Conservation (phyloP, 495 filamentous ascomycete genomes). For the Tuber brumale region DNA sequence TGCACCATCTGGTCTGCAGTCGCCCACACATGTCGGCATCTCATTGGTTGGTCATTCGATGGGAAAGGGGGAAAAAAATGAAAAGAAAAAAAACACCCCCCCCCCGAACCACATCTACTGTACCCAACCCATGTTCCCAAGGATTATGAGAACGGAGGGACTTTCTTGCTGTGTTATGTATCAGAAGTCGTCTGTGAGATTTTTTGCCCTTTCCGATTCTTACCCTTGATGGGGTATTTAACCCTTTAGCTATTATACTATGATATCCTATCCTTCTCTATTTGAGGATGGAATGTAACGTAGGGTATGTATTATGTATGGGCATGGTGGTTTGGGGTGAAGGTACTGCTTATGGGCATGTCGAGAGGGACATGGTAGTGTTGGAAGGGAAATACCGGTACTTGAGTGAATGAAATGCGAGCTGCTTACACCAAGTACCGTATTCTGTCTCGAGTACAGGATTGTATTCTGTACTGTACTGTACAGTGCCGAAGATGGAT, state of each 20-base stretch:
- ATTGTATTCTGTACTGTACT: too few relatives aligned
- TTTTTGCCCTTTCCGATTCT: background rate
- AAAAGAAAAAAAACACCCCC: background rate
- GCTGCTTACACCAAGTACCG: background rate
- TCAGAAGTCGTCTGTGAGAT: background rate
- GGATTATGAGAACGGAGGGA: background rate
- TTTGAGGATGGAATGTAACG: background rate
- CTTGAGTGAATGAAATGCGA: background rate
- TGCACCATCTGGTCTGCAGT: conserved; percentile 33
- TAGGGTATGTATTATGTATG: background rate
- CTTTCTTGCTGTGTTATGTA: background rate
- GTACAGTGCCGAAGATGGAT: background rate
- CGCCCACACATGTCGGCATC: conserved; percentile 36
- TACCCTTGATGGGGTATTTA: background rate
- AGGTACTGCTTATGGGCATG: background rate
- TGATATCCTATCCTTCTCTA: background rate
- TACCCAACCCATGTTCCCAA: background rate
- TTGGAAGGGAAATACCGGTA: background rate
- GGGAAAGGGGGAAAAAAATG: too few relatives aligned
- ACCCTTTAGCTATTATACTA: background rate
- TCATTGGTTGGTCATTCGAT: conserved; percentile 20
- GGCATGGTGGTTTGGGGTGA: background rate
- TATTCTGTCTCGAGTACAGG: background rate
- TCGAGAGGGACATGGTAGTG: background rate
- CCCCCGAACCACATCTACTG: background rate